Evolutionary conservation across 83 land plant species (phyloP).

Genomic region (Diphasiastrum complanatum): DNA sequence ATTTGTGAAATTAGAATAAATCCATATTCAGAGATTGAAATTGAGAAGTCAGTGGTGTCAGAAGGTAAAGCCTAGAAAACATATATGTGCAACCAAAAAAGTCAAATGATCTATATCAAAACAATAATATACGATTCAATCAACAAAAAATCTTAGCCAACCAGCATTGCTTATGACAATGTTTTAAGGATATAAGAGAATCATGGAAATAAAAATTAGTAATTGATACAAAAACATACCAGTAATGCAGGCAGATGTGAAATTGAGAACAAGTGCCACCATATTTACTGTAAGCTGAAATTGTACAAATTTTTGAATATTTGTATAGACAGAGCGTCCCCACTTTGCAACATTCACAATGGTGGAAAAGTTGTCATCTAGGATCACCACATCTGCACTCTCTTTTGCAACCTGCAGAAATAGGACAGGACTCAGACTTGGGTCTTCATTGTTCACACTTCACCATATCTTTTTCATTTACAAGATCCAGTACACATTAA

Average conservation of each 20-base stretch:
- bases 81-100: too few relatives aligned
- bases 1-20: too few relatives aligned
- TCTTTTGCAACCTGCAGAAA: slow-evolving; percentile 77
- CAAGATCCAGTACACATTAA: not conserved
- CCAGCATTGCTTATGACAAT: too few relatives aligned
- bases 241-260: slow-evolving; percentile 69
- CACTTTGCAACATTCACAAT: slow-evolving; percentile 76
- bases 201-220: not conserved
- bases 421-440: not conserved
- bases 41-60: too few relatives aligned
- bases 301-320: slow-evolving; percentile 90
- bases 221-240: slow-evolving; percentile 27
- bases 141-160: too few relatives aligned
- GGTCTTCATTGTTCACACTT: not conserved
- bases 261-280: slow-evolving; percentile 71
- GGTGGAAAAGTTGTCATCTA: slow-evolving; percentile 79
- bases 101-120: too few relatives aligned
- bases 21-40: too few relatives aligned
- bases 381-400: slow-evolving; percentile 70
- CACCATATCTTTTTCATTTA: not conserved
- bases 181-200: not conserved
- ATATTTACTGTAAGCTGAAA: slow-evolving; percentile 81
- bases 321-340: slow-evolving; percentile 77
- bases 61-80: too few relatives aligned
- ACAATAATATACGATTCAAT: too few relatives aligned